Conservation (phyloP, 345 rosid genomes). For the Durio zibethinus region DNA sequence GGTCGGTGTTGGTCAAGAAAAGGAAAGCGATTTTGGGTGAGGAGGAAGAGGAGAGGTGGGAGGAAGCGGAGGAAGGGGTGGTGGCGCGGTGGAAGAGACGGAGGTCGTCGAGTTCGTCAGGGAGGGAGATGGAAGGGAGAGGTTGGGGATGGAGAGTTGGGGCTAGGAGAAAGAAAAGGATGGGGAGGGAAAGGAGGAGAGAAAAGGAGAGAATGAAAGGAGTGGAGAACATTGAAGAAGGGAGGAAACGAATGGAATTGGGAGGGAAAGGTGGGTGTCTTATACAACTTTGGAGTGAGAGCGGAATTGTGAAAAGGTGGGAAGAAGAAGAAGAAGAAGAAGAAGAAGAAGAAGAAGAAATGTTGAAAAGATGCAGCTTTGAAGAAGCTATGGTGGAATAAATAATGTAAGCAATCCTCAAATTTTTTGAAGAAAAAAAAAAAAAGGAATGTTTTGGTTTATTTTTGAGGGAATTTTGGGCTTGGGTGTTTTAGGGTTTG, state of each 20-base stretch:
- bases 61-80: slow-evolving; percentile 33
- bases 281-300: slow-evolving; percentile 2
- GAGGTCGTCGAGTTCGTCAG: slow-evolving; percentile 78
- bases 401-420: neutral
- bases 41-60: slow-evolving; percentile 59
- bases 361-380: neutral
- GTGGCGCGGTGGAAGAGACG: slow-evolving; percentile 61
- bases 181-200: slow-evolving; percentile 45
- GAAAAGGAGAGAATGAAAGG: slow-evolving; percentile 49
- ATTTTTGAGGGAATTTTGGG: neutral
- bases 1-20: slow-evolving; percentile 89
- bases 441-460: neutral
- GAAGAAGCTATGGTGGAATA: neutral
- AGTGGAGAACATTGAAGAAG: slow-evolving; percentile 47
- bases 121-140: slow-evolving; percentile 50
- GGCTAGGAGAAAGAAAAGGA: slow-evolving; percentile 45
- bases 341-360: neutral
- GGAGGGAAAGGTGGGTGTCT: slow-evolving; percentile 5
- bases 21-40: slow-evolving; percentile 80
- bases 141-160: slow-evolving; percentile 41
- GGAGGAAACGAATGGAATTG: neutral
- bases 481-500: neutral
- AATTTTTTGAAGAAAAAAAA: neutral
- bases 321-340: neutral
- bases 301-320: neutral